These are phyloP conservation scores for Paramarasmius palmivorus DNA, from an alignment of 1,284 basidiomycete genomes.

Conservation along the genomic window DNA sequence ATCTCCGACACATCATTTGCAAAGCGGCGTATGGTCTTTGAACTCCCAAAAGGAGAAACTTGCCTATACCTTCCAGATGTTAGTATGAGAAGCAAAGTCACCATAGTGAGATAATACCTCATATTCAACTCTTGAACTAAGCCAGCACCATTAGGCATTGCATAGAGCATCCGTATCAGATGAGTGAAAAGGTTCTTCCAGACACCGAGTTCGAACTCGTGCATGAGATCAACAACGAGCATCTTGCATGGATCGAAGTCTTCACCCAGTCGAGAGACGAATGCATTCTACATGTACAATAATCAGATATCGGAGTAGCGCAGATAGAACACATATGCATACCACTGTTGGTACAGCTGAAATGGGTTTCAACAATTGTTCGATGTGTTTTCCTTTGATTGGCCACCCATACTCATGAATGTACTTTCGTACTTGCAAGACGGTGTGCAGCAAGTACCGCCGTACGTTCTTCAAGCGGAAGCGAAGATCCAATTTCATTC, in stretches of 20 bases:
- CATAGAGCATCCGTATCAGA: constrained; percentile 31
- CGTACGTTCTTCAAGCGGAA: neutral
- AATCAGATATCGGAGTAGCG: too few relatives aligned
- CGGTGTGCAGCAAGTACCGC: neutral
- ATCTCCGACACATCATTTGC: constrained; percentile 28
- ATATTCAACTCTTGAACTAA: neutral
- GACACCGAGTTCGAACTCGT: constrained; percentile 38
- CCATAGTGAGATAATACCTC: neutral
- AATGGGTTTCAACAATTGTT: constrained; percentile 4
- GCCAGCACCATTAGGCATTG: constrained; percentile 7
- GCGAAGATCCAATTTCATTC: neutral
- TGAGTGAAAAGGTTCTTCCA: constrained; percentile 37
- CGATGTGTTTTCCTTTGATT: constrained; percentile 15
- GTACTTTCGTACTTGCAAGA: constrained; percentile 13
- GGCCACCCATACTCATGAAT: constrained; percentile 22
- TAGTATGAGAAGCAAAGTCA: neutral
- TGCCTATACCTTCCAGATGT: constrained; percentile 22
- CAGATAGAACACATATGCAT: neutral
- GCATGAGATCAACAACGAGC: constrained; percentile 35
- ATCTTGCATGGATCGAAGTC: constrained; percentile 29
- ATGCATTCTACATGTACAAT: constrained; percentile 29
- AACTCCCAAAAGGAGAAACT: constrained; percentile 24
- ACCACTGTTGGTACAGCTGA: neutral
- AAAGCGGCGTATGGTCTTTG: constrained; percentile 27
- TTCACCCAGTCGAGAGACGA: constrained; percentile 24